These are phyloP conservation scores for Fusarium piperis DNA, from an alignment of 2,329 filamentous ascomycete species.

Conservation along the genomic window DNA sequence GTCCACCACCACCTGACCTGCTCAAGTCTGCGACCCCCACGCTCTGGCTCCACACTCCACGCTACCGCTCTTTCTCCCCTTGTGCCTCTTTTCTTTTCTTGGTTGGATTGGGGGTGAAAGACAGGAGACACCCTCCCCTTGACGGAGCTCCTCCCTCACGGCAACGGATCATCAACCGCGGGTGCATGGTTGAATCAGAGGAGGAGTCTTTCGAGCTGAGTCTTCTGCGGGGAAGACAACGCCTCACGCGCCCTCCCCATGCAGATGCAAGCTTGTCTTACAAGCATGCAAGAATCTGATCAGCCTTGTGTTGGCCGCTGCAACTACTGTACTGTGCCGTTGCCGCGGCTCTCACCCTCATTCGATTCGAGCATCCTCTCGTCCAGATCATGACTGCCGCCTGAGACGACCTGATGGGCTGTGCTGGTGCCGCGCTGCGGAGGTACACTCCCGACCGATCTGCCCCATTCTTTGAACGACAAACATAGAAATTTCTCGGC, in stretches of 20 bases:
- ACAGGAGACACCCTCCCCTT: background rate
- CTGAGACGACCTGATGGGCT: conserved; percentile 1
- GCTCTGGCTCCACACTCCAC: conserved; percentile 26
- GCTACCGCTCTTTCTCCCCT: conserved; percentile 22
- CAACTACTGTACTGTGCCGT: background rate
- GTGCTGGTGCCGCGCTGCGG: background rate
- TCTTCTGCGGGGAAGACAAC: conserved; percentile 5
- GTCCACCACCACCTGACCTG: conserved; percentile 30
- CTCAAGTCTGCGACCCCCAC: conserved; percentile 23
- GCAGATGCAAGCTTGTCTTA: background rate
- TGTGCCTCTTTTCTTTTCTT: conserved; percentile 17
- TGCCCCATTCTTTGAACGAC: conserved; percentile 4
- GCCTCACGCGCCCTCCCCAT: background rate
- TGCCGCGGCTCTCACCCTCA: background rate
- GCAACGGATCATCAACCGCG: background rate
- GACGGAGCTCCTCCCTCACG: conserved; percentile 1
- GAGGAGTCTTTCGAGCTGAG: background rate
- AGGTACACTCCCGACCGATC: background rate
- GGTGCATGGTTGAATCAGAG: background rate
- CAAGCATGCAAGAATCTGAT: conserved; percentile 4
- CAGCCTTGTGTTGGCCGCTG: background rate
- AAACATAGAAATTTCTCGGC: conserved; percentile 22
- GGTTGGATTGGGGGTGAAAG: background rate
- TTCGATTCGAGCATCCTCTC: background rate
- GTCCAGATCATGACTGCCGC: conserved; percentile 3